Evolutionary conservation across 371 early-diverging fungal species (phyloP), one percentile per base, ranked within the genome.

Genomic region (Coemansia linderi): DNA sequence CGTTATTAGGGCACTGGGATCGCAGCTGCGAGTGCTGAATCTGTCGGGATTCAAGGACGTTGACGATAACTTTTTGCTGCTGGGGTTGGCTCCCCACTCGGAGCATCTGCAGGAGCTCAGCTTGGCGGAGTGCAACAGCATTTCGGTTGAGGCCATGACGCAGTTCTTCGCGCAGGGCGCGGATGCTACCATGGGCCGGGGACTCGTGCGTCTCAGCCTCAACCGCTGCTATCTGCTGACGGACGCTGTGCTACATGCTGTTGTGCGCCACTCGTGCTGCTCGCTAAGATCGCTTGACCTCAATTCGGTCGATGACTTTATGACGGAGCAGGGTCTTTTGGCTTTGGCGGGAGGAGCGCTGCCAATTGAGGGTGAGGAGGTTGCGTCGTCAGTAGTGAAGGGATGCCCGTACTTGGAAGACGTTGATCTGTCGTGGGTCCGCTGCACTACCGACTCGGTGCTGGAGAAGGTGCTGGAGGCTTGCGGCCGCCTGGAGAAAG

Each of bases 371-470:
- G 31, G 59, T 75, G 29, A 82, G 70, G 50, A 38, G 22, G 19
- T 44, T n/a, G 44, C 19, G 19, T n/a, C 44, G 44, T 44, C 44
- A 9, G 44, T 19, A 6, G 44, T 44, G 44, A 44, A 44, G 44
- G 71, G 74, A 1, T 88, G 88, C 43, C 71, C 78, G 9, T 40
- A 70, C 1, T 71, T 93, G 54, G 63, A 59, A n/a, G 79, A 80
- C 3, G 66, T 93, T 50, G 88, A 93, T 68, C 81, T 88, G 48
- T 86, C 90, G 27, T 93, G 90, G 87, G 86, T 90, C 13, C 87
- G 92, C 10, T 83, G 88, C 10, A 83, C 91, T 71, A 88, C 89
- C 66, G 93, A 94, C 59, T 85, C 83, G 31, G 85, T 89, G 19
- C 79, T 93, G 65, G 81, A 79, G 44, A 75, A 77, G 44, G 31